Percentiles rank a stretch among this genome's conserved stretches.
These are phyloP conservation scores for Nakazawaea anatomiae DNA, from an alignment of 805 yeast species.

Conservation along the genomic window DNA sequence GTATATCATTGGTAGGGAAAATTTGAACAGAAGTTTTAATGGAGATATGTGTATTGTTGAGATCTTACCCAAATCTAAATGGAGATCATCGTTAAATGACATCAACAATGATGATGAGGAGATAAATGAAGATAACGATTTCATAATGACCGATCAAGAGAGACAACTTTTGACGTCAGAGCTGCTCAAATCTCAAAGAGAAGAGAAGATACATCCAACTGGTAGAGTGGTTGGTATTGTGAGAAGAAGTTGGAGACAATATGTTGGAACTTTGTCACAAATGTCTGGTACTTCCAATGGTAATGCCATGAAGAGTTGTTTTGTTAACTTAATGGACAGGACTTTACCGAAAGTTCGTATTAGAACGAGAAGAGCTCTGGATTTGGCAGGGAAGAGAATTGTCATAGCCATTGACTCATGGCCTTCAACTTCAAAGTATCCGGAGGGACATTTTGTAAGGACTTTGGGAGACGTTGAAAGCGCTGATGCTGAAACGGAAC, in stretches of 20 bases:
- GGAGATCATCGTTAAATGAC: slow-evolving; percentile 82
- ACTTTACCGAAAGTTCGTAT: slow-evolving; percentile 83
- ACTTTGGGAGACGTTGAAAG: slow-evolving; percentile 86
- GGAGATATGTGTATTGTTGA: slow-evolving; percentile 92
- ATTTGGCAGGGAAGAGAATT: slow-evolving; percentile 81
- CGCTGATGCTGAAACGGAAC: slow-evolving; percentile 94
- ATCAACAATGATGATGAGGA: slow-evolving; percentile 63
- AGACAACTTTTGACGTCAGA: slow-evolving; percentile 70
- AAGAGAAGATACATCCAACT: slow-evolving; percentile 72
- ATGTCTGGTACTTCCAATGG: slow-evolving; percentile 45
- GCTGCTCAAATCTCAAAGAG: slow-evolving; percentile 58
- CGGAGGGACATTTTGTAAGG: slow-evolving; percentile 93
- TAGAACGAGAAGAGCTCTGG: slow-evolving; percentile 79
- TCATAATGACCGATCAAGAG: slow-evolving; percentile 59
- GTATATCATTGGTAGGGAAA: slow-evolving; percentile 74
- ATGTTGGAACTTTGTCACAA: slow-evolving; percentile 89
- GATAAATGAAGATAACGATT: slow-evolving; percentile 36
- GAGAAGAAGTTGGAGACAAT: slow-evolving; percentile 91
- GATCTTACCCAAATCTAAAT: slow-evolving; percentile 73
- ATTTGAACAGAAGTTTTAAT: slow-evolving; percentile 84
- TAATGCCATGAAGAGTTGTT: slow-evolving; percentile 69
- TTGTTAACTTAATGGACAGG: slow-evolving; percentile 85
- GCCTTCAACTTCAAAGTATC: slow-evolving; percentile 78
- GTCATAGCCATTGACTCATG: slow-evolving; percentile 91
- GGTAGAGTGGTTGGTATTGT: slow-evolving; percentile 85